phyloP scores from a whole-genome alignment of 441 rosid genomes.

The Biscutella auriculata region DNA sequence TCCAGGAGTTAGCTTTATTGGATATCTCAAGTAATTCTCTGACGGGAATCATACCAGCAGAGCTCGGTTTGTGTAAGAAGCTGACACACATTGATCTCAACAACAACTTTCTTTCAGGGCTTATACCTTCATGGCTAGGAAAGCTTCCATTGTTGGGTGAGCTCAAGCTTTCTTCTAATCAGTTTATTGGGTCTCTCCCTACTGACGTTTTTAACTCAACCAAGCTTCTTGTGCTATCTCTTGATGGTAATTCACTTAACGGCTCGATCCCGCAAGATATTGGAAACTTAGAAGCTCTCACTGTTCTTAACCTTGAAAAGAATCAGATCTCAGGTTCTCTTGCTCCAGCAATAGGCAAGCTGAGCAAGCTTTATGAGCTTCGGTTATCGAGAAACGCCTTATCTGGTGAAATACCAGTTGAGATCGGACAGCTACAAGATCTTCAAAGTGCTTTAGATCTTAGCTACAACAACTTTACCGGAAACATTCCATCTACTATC shows the following conservation, averaged over 20 bases:
- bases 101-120: slow-evolving; percentile 45
- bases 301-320: slow-evolving; percentile 53
- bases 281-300: slow-evolving; percentile 59
- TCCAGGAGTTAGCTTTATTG: slow-evolving; percentile 46
- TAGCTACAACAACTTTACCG: slow-evolving; percentile 50
- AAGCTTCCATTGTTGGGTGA: slow-evolving; percentile 60
- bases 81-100: slow-evolving; percentile 59
- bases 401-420: slow-evolving; percentile 60
- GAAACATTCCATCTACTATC: slow-evolving; percentile 52
- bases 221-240: slow-evolving; percentile 57
- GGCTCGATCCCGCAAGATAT: slow-evolving; percentile 57
- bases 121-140: slow-evolving; percentile 69
- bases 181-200: slow-evolving; percentile 52
- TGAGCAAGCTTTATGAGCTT: slow-evolving; percentile 66
- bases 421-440: slow-evolving; percentile 60
- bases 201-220: slow-evolving; percentile 56
- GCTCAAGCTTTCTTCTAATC: slow-evolving; percentile 68
- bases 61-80: slow-evolving; percentile 41
- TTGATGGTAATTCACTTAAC: slow-evolving; percentile 47
- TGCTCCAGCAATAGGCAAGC: slow-evolving; percentile 55
- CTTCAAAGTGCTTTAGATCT: slow-evolving; percentile 74
- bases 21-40: slow-evolving; percentile 71
- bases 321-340: slow-evolving; percentile 68
- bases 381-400: slow-evolving; percentile 61
- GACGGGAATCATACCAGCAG: slow-evolving; percentile 38